Base-by-base conservation (phyloP, 371 early-diverging fungal genomes). In the Apophysomyces elegans region DNA sequence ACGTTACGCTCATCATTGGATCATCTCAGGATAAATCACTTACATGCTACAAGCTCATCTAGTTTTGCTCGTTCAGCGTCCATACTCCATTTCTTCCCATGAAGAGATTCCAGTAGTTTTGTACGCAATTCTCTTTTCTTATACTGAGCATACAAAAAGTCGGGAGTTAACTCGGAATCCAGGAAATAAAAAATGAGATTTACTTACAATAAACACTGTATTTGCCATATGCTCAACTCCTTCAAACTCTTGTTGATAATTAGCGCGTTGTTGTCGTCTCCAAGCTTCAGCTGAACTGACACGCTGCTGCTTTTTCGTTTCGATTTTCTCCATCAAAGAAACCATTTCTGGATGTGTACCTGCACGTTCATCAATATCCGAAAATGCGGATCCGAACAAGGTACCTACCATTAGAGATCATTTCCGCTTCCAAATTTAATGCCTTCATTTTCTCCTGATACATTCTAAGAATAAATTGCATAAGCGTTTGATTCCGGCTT, bases 341-440 rank as follows among this genome's bases (percentile, higher is more conserved):
- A 70, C 61, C 35, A 76, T 61, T 56, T 72, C 76, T 18, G 76
- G 76, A 44, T 75, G 75, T 41, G 75, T 71, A n/a, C 75, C 75
- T 75, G 41, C 16, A 18, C 5, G 5, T 7, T 18, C 32, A 26
- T 21, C 21, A 36, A 18, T 47, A 37, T 14, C 44, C 14, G 37
- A 18, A 45, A 45, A 6, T 6, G 37, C 18, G 16, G 13, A 16
- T n/a, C 46, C 13, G 13, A n/a, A 35, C 36, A 54, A 9, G 7
- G 4, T 62, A 38, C 47, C 54, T 72, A 68, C 76, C 76, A 37
- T 62, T 62, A 26, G 70, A 67, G 11, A 76, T 73, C 76, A 76
- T 76, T 18, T 70, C 73, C 8, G 70, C 71, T 21, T 76, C 76
- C 32, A 62, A 38, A 32, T 76, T 73, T 35, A 76, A 46, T 14